Conservation (phyloP, 2,329 filamentous ascomycete species). For the Penicillium sp. region DNA sequence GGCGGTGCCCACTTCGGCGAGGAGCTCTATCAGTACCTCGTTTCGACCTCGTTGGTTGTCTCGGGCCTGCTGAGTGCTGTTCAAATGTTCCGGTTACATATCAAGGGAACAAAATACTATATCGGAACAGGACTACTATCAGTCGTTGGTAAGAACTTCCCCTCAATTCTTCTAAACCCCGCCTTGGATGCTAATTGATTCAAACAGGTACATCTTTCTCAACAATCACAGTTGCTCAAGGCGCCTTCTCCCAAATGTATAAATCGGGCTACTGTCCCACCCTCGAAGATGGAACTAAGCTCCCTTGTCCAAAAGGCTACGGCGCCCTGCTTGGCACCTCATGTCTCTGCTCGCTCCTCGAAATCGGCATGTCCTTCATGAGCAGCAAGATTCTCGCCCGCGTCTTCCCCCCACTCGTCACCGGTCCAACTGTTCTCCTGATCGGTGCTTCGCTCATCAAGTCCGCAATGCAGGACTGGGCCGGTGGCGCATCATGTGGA, state of each 20-base stretch:
- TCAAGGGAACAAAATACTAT: constrained; percentile 61
- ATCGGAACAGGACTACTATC: constrained; percentile 65
- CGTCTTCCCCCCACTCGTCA: constrained; percentile 67
- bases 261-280: constrained; percentile 61
- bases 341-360: constrained; percentile 50
- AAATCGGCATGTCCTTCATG: constrained; percentile 64
- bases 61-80: constrained; percentile 64
- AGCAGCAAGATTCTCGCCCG: constrained; percentile 58
- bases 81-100: constrained; percentile 65
- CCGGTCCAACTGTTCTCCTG: constrained; percentile 64
- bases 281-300: constrained; percentile 54
- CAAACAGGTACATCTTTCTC: constrained; percentile 59
- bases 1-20: constrained; percentile 57
- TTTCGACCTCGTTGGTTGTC: constrained; percentile 67
- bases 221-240: constrained; percentile 63
- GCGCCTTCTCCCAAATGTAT: constrained; percentile 64
- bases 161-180: neutral
- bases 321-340: constrained; percentile 62
- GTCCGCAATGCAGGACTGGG: constrained; percentile 66
- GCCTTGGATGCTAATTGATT: neutral
- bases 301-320: constrained; percentile 65
- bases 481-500: constrained; percentile 57
- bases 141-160: constrained; percentile 52
- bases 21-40: constrained; percentile 61
- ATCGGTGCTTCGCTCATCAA: constrained; percentile 65